Percentiles rank a stretch among this genome's conserved stretches.
Conservation (phyloP, 192 early-diverging fungal genomes). For the Chytriomyces hyalinus region DNA sequence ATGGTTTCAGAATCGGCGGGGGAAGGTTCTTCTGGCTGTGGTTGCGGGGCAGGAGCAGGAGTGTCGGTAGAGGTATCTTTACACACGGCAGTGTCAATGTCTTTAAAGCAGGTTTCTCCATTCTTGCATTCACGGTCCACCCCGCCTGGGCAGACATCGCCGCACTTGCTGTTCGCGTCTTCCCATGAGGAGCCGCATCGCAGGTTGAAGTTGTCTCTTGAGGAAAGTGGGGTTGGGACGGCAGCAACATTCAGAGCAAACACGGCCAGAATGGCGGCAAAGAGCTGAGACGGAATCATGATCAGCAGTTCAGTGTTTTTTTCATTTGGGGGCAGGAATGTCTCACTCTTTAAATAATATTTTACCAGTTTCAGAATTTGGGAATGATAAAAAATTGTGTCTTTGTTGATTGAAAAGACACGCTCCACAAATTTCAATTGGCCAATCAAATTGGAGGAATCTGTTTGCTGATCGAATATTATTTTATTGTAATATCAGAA, state of each 20-base stretch:
- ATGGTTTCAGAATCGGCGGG: background rate
- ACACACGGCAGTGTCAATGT: background rate
- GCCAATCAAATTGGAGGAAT: no score
- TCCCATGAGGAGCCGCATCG: slow-evolving; percentile 8
- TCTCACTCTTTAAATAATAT: no score
- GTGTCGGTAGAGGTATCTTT: background rate
- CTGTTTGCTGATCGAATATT: no score
- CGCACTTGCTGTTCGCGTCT: slow-evolving; percentile 8
- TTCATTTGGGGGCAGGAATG: no score
- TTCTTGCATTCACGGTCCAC: background rate
- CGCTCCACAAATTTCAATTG: no score
- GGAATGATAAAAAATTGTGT: no score
- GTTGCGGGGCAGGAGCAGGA: slow-evolving; percentile 12
- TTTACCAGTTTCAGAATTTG: no score
- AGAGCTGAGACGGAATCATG: no score
- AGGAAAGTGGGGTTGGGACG: background rate
- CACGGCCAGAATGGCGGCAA: no score
- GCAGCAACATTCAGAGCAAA: background rate
- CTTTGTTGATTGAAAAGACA: no score
- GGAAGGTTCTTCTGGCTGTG: background rate
- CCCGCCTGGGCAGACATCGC: background rate
- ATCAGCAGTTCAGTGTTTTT: no score
- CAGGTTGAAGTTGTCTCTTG: background rate
- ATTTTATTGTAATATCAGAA: no score
- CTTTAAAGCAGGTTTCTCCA: background rate